Evolutionary conservation across 1,284 basidiomycete genomes (phyloP), one percentile per base, ranked within the genome.

Genomic region (Puccinia coronata): DNA sequence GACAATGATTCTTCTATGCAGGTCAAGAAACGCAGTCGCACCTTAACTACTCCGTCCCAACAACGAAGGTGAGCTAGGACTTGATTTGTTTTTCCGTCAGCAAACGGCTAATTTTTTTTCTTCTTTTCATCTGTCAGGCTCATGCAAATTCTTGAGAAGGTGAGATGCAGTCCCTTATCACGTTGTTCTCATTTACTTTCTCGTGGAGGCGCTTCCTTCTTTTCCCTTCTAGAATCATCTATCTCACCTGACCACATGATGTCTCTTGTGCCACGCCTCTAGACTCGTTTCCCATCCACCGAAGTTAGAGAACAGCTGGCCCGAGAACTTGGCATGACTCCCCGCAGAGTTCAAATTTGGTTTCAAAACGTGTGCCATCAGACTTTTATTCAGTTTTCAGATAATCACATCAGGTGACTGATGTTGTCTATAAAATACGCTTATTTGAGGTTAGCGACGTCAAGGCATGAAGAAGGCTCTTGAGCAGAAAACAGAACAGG

Each of bases 271-370:
- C 11, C n/a, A 28, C 39, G 31, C 25, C 12, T 59, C 71, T 81
- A 94, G 93, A 93, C 92, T 71, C 91, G 92, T 47, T 94, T 94
- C 86, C 92, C 92, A 2, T 92, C 92, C 4, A 93, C 92, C 2
- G 91, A 92, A 25, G 90, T 92, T 89, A 90, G 92, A 74, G 92
- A 94, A 86, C 91, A 93, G 83, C 92, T 94, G 47, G 92, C 92
- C 14, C 90, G 91, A 53, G 89, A 92, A 43, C 93, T 94, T 82
- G 93, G 92, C 36, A 87, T 94, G 84, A 93, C 92, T 85, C 92
- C 92, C 71, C 90, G 92, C 55, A 92, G 93, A 88, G 92, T 94
- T 16, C 92, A 94, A 90, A 92, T 92, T 49, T 84, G 84, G 84
- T 84, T 84, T 47, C 84, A 84, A 65, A 84, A 84, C 49, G 83